Percentiles rank a stretch among this genome's conserved stretches.
Conservation (phyloP, 495 filamentous ascomycete genomes). For the Talaromyces ruber region DNA sequence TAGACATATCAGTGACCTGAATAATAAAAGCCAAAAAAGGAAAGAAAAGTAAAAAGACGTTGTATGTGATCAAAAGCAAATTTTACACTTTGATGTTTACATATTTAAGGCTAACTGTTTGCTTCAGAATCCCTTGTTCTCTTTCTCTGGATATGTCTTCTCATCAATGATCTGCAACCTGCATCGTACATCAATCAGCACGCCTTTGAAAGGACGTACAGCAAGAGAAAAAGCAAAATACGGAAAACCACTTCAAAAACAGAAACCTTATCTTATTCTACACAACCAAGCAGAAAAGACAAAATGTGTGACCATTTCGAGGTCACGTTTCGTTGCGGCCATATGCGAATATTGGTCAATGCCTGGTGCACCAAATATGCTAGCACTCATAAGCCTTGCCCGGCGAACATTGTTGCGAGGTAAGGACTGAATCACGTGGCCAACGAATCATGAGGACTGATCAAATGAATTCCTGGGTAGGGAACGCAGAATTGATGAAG, state of each 20-base stretch:
- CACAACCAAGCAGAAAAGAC: neutral
- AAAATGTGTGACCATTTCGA: constrained; percentile 48
- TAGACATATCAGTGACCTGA: neutral
- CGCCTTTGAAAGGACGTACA: neutral
- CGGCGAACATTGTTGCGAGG: constrained; percentile 39
- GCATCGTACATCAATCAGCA: neutral
- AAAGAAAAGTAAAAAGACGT: neutral
- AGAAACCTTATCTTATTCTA: neutral
- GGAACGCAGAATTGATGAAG: constrained; percentile 5
- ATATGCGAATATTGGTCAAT: constrained; percentile 40
- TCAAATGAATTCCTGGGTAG: neutral
- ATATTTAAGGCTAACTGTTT: neutral
- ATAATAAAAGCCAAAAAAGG: neutral
- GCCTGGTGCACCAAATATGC: constrained; percentile 39
- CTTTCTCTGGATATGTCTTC: neutral
- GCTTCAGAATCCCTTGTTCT: neutral
- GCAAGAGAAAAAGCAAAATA: neutral
- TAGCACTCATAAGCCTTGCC: constrained; percentile 27
- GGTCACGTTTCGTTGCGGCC: constrained; percentile 43
- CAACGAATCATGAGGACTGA: neutral
- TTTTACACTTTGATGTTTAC: neutral
- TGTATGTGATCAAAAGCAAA: neutral
- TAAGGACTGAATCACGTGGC: constrained; percentile 9
- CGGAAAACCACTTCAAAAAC: neutral
- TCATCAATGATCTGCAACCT: neutral